phyloP scores from a whole-genome alignment of 371 early-diverging fungal species.

The Apophysomyces variabilis region DNA sequence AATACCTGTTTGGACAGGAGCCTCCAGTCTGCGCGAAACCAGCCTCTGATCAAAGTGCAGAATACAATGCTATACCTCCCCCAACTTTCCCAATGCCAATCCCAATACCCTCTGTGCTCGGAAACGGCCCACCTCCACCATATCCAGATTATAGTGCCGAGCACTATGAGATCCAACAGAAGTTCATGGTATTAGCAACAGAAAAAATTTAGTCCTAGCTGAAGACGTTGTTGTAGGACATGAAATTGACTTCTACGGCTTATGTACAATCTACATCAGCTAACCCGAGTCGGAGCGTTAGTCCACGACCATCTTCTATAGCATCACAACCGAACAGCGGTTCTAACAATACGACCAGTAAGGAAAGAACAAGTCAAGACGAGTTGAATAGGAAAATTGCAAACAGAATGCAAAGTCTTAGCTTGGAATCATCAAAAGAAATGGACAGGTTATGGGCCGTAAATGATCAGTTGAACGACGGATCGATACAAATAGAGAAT shows the following conservation, averaged over 20 bases:
- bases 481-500: slow-evolving; percentile 64
- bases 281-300: not conserved
- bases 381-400: slow-evolving; percentile 45
- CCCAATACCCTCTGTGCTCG: slow-evolving; percentile 12
- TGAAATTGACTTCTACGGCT: slow-evolving; percentile 27
- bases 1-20: slow-evolving; percentile 74
- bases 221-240: slow-evolving; percentile 23
- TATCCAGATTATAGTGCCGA: slow-evolving; percentile 44
- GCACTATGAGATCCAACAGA: slow-evolving; percentile 49
- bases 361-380: slow-evolving; percentile 26
- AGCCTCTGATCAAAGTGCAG: slow-evolving; percentile 5
- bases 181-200: slow-evolving; percentile 33
- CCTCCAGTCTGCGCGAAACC: slow-evolving; percentile 81
- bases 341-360: not conserved
- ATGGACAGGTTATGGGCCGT: slow-evolving; percentile 60
- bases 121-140: slow-evolving; percentile 24
- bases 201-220: not conserved
- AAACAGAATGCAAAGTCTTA: slow-evolving; percentile 48
- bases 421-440: slow-evolving; percentile 50
- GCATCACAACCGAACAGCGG: slow-evolving; percentile 15
- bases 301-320: slow-evolving; percentile 32
- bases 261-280: not conserved
- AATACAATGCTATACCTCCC: no score
- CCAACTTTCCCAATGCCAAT: no score
- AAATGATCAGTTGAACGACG: slow-evolving; percentile 68